Evolutionary conservation across 805 yeast genomes (phyloP), one percentile per base, ranked within the genome.

Genomic region (Teunomyces kruisii): DNA sequence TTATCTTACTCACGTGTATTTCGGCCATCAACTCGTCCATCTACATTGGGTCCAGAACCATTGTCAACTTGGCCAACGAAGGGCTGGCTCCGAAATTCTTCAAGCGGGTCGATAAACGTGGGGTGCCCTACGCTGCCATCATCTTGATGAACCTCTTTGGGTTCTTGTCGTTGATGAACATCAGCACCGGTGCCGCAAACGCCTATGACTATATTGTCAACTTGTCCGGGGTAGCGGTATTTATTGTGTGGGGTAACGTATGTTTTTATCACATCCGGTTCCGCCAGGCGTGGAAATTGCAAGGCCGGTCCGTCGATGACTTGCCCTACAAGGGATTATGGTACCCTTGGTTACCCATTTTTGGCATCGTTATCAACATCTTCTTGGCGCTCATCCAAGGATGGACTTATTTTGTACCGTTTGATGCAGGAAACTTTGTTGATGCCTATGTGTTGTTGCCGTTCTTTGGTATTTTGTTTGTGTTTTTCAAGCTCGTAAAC

Each of bases 21-120:
- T 80, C 86, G 27, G 86, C 91, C 5, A 79, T 84, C 56, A 85
- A 85, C 64, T 75, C 86, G 33, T 78, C 86, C 29, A 79, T 84
- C 42, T 85, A 80, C 61, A 75, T 84, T 60, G 88, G 86, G 9
- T 79, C 88, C 2, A 72, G 91, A 60, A 76, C 88, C 1, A 68
- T 85, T 10, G 79, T 84, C 50, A 80, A 78, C 44, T 74, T 84
- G 73, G 82, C 89, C 4, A 68, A 75, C 48, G 81, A 77, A 44
- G 80, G 83, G 1, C 71, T 73, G 47, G 87, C 86, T 0, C 88
- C 88, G 33, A 65, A 67, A 56, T 55, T 80, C 44, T 70, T 85
- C 46, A 71, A 71, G 2, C 72, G 67, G 50, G 78, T 80, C 27
- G 76, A 76, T 54, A 74, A 69, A 45, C 65, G 71, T 39, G 91